These are phyloP conservation scores for Mariannaea sp. DNA, from an alignment of 2,329 filamentous ascomycete genomes.

Conservation along the genomic window DNA sequence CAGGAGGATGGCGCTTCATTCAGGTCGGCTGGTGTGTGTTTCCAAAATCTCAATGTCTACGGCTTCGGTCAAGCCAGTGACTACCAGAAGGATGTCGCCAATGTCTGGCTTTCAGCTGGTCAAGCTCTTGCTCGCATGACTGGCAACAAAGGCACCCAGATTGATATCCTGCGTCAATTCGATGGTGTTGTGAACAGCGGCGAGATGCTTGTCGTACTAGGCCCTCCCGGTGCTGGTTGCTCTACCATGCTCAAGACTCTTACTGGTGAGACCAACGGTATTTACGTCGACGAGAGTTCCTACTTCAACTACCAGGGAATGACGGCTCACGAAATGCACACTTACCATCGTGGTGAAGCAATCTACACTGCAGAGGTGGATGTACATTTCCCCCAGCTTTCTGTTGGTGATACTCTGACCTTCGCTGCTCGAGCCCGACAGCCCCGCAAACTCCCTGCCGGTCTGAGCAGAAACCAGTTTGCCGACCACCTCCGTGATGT, in stretches of 20 bases:
- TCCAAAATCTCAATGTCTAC: conserved; percentile 70
- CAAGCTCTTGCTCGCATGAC: conserved; percentile 56
- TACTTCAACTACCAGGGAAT: conserved; percentile 85
- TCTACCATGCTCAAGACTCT: conserved; percentile 86
- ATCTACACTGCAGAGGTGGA: conserved; percentile 88
- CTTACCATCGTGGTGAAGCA: conserved; percentile 78
- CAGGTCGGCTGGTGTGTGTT: conserved; percentile 67
- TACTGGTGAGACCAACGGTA: conserved; percentile 80
- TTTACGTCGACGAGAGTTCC: conserved; percentile 70
- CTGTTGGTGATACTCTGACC: conserved; percentile 77
- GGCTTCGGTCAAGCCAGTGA: conserved; percentile 71
- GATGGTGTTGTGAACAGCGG: conserved; percentile 72
- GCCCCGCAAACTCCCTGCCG: conserved; percentile 64
- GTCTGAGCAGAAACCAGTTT: conserved; percentile 58
- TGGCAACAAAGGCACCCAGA: conserved; percentile 57
- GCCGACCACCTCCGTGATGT: conserved; percentile 70
- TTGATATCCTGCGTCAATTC: conserved; percentile 71
- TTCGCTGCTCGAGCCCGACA: conserved; percentile 76
- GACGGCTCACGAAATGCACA: conserved; percentile 74
- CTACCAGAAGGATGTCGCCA: conserved; percentile 70
- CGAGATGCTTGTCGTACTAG: conserved; percentile 77
- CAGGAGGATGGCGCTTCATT: conserved; percentile 58
- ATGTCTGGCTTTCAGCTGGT: conserved; percentile 59
- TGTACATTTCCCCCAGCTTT: conserved; percentile 77
- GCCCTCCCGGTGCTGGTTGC: conserved; percentile 75